Evolutionary conservation across 139 green algal genomes (phyloP).

Genomic region (Volvox reticuliferus): DNA sequence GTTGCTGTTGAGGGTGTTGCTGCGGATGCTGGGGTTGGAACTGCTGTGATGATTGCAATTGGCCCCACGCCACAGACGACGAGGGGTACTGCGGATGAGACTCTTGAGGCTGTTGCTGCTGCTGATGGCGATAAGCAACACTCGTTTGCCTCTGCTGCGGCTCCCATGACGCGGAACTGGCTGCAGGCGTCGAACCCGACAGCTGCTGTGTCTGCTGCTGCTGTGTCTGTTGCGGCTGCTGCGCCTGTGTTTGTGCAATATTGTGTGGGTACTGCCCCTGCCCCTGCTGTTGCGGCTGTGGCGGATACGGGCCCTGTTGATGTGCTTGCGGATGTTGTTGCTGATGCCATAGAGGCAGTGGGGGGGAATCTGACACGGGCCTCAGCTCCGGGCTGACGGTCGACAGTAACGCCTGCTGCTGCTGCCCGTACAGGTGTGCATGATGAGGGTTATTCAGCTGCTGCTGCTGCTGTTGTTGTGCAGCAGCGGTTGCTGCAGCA

Average conservation of each 20-base stretch:
- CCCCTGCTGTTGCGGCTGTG: not conserved
- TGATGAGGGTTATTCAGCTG: not conserved
- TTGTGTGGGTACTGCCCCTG: not conserved
- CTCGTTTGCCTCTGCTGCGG: not conserved
- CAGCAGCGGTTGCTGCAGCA: not conserved
- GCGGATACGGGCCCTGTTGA: not conserved
- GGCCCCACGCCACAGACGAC: not conserved
- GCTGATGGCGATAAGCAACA: not conserved
- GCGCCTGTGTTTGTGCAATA: not conserved
- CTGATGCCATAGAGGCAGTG: not conserved
- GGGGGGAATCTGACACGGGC: not conserved
- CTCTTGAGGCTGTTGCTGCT: constrained; percentile 2
- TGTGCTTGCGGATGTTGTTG: not conserved
- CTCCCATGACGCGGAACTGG: not conserved
- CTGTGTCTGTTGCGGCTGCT: not conserved
- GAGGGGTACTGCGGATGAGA: not conserved
- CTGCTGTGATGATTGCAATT: not conserved
- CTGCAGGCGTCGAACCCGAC: not conserved
- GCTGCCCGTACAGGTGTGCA: not conserved
- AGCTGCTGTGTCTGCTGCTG: not conserved
- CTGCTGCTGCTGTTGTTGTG: not conserved
- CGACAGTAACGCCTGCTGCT: not conserved
- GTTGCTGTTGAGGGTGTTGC: not conserved
- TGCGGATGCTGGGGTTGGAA: not conserved
- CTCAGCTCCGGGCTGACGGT: not conserved